Conservation (phyloP, 805 yeast species). For the Candida ulmi region DNA sequence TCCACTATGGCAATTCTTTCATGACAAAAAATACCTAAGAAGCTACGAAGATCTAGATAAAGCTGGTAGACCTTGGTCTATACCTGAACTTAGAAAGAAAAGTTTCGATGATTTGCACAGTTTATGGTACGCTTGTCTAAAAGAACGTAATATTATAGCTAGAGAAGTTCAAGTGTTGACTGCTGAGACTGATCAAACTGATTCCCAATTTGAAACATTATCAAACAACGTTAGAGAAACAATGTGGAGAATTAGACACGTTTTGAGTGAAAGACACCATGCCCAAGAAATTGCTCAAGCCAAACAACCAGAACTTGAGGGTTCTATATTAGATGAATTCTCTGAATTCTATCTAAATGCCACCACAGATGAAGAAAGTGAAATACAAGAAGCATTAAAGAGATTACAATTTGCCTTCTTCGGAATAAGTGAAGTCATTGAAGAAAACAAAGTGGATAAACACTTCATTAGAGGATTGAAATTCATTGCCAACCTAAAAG, state of each 20-base stretch:
- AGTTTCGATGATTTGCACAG: slow-evolving; percentile 88
- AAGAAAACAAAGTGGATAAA: slow-evolving; percentile 51
- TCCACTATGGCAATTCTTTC: slow-evolving; percentile 93
- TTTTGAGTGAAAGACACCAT: slow-evolving; percentile 77
- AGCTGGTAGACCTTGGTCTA: slow-evolving; percentile 75
- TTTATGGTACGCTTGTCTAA: slow-evolving; percentile 83
- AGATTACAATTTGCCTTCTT: slow-evolving; percentile 78
- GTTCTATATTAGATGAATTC: slow-evolving; percentile 51
- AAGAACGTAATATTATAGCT: slow-evolving; percentile 73
- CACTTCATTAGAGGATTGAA: slow-evolving; percentile 63
- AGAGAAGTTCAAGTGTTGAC: slow-evolving; percentile 66
- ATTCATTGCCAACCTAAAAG: slow-evolving; percentile 64
- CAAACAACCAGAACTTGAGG: slow-evolving; percentile 38
- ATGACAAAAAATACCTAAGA: slow-evolving; percentile 57
- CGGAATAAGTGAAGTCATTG: slow-evolving; percentile 71
- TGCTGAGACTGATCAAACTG: slow-evolving; percentile 35
- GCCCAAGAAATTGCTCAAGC: slow-evolving; percentile 57
- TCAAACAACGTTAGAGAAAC: slow-evolving; percentile 46
- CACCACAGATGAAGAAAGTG: slow-evolving; percentile 48
- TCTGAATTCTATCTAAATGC: slow-evolving; percentile 49
- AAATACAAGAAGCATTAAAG: slow-evolving; percentile 61
- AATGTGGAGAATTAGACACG: slow-evolving; percentile 81
- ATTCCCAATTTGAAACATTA: slow-evolving; percentile 23
- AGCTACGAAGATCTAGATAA: slow-evolving; percentile 44
- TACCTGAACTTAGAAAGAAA: slow-evolving; percentile 85